A percentile compares a stretch with the other conserved stretches of the same genome.
phyloP scores from a whole-genome alignment of 2,329 filamentous ascomycete species.

The Trichoderma endophyticum region DNA sequence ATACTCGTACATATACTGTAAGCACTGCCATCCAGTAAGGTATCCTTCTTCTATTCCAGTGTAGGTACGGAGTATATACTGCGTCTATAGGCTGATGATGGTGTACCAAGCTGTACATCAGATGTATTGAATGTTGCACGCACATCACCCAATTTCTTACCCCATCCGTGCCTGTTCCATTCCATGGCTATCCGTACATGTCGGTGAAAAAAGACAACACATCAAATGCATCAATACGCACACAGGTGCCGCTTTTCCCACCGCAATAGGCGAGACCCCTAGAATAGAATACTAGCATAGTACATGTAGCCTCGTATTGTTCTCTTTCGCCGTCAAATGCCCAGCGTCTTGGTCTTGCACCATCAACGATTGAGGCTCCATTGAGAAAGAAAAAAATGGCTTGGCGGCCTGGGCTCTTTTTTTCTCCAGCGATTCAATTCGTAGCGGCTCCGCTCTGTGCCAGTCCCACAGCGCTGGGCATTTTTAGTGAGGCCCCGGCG shows the following conservation, averaged over 20 bases:
- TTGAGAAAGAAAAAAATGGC: not conserved
- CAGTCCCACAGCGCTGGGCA: too few species aligned
- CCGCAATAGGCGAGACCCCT: not conserved
- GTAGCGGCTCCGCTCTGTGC: not conserved
- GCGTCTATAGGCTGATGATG: not conserved
- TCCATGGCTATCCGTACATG: too few species aligned
- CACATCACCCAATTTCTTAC: not conserved
- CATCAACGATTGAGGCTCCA: not conserved
- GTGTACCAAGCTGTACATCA: not conserved
- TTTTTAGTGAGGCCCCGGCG: not conserved
- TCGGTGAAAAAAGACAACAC: not conserved
- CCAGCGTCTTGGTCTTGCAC: not conserved
- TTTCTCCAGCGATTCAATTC: not conserved
- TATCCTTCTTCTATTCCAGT: not conserved
- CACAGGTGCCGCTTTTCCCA: not conserved
- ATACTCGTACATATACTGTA: too few species aligned
- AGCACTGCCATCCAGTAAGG: not conserved
- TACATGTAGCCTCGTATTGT: not conserved
- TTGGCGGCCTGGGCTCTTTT: not conserved
- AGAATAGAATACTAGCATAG: not conserved
- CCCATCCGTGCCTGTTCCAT: not conserved
- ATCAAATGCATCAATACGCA: not conserved
- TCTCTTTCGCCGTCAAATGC: not conserved
- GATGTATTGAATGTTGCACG: too few species aligned
- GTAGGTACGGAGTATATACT: not conserved